phyloP scores from a whole-genome alignment of 129 eudicot genomes.

The Centaurea solstitialis region DNA sequence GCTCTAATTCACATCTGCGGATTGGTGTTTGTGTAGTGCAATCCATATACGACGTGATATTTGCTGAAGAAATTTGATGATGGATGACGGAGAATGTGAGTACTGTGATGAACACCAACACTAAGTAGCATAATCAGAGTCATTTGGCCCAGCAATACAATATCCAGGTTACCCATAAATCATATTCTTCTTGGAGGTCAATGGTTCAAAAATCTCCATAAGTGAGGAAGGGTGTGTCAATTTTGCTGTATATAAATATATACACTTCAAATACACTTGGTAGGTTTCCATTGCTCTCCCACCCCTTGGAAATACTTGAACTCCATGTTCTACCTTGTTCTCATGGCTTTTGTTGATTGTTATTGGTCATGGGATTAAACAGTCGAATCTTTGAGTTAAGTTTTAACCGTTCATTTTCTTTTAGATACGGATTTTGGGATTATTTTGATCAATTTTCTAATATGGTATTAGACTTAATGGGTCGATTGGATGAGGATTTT shows the following conservation, averaged over 20 bases:
- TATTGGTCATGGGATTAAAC: too few relatives aligned
- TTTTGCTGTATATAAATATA: not conserved
- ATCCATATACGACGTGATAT: slow-evolving; percentile 62
- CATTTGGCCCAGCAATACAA: too few relatives aligned
- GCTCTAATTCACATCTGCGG: not conserved
- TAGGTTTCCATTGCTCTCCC: not conserved
- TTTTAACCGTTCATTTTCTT: not conserved
- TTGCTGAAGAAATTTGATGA: slow-evolving; percentile 87
- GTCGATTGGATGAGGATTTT: not conserved
- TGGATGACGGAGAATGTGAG: not conserved
- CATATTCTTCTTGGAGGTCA: not conserved
- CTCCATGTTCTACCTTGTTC: not conserved
- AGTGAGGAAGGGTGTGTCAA: not conserved
- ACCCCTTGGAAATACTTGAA: not conserved
- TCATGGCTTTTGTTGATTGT: not conserved
- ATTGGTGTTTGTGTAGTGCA: slow-evolving; percentile 66
- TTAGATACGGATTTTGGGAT: not conserved
- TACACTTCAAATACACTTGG: not conserved
- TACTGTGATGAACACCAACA: too few relatives aligned
- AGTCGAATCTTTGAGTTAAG: not conserved
- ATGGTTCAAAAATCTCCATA: not conserved
- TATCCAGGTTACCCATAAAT: not conserved
- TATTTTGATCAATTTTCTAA: not conserved
- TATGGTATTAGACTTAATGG: not conserved
- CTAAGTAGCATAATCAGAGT: too few relatives aligned